Base-by-base conservation (phyloP, 345 rosid species). In the Theobroma cacao region DNA sequence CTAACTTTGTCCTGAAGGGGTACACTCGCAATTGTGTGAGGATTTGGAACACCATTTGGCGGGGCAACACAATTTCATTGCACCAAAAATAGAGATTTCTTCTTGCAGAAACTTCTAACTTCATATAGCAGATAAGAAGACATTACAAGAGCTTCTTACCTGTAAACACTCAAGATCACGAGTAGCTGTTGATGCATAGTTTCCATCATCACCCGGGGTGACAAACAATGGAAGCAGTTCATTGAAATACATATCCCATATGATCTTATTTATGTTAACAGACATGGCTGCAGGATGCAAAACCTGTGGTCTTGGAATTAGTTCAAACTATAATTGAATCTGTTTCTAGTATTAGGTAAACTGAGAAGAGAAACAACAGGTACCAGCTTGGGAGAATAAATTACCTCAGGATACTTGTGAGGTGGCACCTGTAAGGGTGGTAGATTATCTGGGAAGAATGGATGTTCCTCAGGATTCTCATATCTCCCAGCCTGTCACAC, bases 381-480 rank as follows among this genome's bases (percentile, higher is more conserved):
- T 53, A 64, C 3, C 31, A 52, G 61, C 60, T 33, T 38, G 79
- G 45, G 0, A 24, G 4, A 36, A 45, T 33, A 15, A 79, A 67
- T 78, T 82, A 90, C 99, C 92, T 28, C 73, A 33, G 93, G 81
- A 85, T 85, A 88, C 33, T 82, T 78, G 73, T 69, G 63, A 6
- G 80, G 38, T 18, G 91, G 89, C 36, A 88, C 80, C 15, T 82
- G 11, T 1, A 90, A 77, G 7, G 61, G 74, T 40, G 97, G 98
- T 58, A 90, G 79, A 50, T 58, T 64, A 1, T 89, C 90, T 3
- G 92, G 92, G 79, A 93, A 95, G 88, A 93, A 95, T 28, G 98
- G 92, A 80, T 83, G 86, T 82, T 95, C 99, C 86, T 92, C 94
- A 4, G 98, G 96, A 62, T 87, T 90, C 48, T 71, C 90, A 67